Evolutionary conservation across 2,329 filamentous ascomycete species (phyloP).

Genomic region (Cladosporium sp.): DNA sequence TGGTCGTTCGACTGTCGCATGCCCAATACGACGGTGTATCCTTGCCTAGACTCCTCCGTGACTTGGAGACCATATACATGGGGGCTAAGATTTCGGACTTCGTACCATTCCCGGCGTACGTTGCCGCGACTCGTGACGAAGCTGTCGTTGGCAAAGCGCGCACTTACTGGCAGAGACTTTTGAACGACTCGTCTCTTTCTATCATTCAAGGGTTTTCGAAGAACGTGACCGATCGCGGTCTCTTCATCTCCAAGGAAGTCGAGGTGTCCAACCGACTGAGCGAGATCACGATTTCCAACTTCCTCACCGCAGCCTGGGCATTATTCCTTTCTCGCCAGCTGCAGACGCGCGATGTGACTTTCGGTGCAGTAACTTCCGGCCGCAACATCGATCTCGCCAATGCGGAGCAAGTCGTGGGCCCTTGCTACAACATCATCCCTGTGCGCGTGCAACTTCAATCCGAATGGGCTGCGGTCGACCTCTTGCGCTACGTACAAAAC

Average conservation of each 20-base stretch:
- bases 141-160: background rate
- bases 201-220: background rate
- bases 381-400: conserved; percentile 55
- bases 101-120: conserved; percentile 7
- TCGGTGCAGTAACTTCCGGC: conserved; percentile 62
- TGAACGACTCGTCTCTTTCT: conserved; percentile 3
- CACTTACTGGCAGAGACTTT: conserved; percentile 16
- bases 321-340: conserved; percentile 51
- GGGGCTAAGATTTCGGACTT: background rate
- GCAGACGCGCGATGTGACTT: conserved; percentile 50
- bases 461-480: conserved; percentile 35
- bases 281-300: conserved; percentile 30
- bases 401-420: conserved; percentile 57
- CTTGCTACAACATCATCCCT: conserved; percentile 65
- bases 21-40: conserved; percentile 44
- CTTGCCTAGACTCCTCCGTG: conserved; percentile 52
- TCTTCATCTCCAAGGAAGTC: conserved; percentile 9
- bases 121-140: background rate
- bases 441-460: conserved; percentile 55
- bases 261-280: background rate
- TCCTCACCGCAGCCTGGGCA: conserved; percentile 57
- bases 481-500: conserved; percentile 33
- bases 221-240: background rate
- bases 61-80: conserved; percentile 44
- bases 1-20: conserved; percentile 31